Percentiles rank a stretch among this genome's conserved stretches.
Evolutionary conservation across 108 stramenopile species (phyloP).

Genomic region (Mayamaea pseudoterrestris): DNA sequence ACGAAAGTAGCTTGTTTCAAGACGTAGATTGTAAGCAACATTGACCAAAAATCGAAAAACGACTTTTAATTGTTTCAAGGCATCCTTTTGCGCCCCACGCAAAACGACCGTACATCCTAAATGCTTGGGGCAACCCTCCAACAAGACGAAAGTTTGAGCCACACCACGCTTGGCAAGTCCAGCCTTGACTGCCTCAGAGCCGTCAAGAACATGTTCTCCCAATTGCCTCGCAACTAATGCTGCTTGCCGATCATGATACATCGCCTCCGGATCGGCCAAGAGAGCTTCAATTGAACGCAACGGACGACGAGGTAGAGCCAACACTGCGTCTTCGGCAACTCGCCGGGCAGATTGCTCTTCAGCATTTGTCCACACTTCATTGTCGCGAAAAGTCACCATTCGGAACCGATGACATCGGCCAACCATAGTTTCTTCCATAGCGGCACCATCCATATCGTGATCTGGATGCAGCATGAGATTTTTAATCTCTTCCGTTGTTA

Average conservation of each 20-base stretch:
- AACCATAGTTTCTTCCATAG: no score
- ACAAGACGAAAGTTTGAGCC: constrained; percentile 62
- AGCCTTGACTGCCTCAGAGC: constrained; percentile 60
- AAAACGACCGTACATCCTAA: constrained; percentile 86
- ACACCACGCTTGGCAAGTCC: constrained; percentile 80
- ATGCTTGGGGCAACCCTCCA: constrained; percentile 87
- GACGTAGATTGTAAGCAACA: constrained; percentile 86
- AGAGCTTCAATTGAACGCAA: constrained; percentile 32
- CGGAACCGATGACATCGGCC: constrained; percentile 73
- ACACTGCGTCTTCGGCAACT: constrained; percentile 1
- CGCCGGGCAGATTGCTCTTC: neutral
- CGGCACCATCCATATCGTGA: constrained; percentile 55
- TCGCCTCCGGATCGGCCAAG: constrained; percentile 25
- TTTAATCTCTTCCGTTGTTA: constrained; percentile 83
- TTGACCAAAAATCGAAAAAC: constrained; percentile 77
- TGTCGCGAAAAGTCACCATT: constrained; percentile 76
- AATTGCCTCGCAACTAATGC: constrained; percentile 64
- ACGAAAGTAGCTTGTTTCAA: constrained; percentile 82
- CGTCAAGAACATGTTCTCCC: constrained; percentile 69
- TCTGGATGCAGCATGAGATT: no score
- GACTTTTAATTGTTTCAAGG: constrained; percentile 81
- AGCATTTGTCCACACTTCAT: constrained; percentile 55
- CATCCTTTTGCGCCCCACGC: constrained; percentile 64
- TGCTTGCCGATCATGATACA: constrained; percentile 59
- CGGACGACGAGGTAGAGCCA: neutral